Base-by-base conservation (phyloP, 2,329 filamentous ascomycete species). In the Epichloe elymi region DNA sequence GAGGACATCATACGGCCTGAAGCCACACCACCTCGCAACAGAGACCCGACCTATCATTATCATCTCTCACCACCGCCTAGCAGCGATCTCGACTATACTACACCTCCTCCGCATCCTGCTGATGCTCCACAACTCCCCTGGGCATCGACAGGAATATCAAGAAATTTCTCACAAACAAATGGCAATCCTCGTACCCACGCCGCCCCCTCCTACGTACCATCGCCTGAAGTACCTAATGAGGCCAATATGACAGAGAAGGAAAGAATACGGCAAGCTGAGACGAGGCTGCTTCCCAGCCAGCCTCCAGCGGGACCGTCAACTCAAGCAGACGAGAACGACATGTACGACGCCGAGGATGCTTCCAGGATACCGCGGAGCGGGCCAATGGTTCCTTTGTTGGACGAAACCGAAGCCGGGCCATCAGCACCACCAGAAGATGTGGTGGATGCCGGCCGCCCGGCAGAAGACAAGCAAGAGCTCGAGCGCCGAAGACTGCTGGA, bases 391-490 rank as follows among this genome's bases (percentile, higher is more conserved):
- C 53, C 50, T 19, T 51, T 54, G 2, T 48, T 48, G 17, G 53
- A 52, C 5, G 53, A 57, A 5, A 45, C 12, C 2, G 56, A 56
- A 11, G 57, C 46, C 44, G 67, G 58, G 3, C 69, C 70, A 5
- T 73, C 70, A 5, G 74, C 67, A 2, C 77, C 70, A 2, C 70
- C 71, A 0, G 60, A 73, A n/a, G 71, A 72, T 17, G 72, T 74
- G 7, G 48, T 79, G 4, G 60, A 51, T 20, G 57, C 51, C 10
- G 58, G 52, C 23, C 57, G 57, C 12, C 37, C 47, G 5, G 53
- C 49, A 14, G 86, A 93, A 51, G 90, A 94, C 64, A 93, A 94
- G 64, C 81, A 83, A 58, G 88, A 94, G 62, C 70, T 88, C 6
- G 85, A 90, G 62, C 74, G 82, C 19, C 76, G 71, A 51, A 72